Conservation (phyloP, 1,284 basidiomycete genomes). For the Leccinum pachyderme region DNA sequence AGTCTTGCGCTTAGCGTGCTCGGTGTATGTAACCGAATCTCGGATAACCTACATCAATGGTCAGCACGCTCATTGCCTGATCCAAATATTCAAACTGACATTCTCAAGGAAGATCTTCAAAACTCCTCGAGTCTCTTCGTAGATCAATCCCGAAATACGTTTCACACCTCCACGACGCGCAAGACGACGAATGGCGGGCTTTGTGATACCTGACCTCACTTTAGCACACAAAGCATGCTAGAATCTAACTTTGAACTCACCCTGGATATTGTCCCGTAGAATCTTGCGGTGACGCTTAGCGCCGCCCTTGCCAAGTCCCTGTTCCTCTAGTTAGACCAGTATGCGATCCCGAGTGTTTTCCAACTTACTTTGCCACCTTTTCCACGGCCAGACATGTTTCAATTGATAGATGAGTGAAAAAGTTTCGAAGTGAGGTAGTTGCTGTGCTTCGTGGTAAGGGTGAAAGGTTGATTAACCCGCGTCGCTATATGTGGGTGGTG, state of each 20-base stretch:
- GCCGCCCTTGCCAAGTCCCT: conserved; percentile 51
- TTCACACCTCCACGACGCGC: conserved; percentile 75
- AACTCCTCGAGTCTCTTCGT: conserved; percentile 74
- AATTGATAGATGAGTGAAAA: not conserved
- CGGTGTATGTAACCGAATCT: conserved; percentile 86
- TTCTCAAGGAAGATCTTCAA: conserved; percentile 68
- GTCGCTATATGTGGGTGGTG: conserved; percentile 37
- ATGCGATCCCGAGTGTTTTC: too few species aligned
- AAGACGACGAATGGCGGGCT: conserved; percentile 72
- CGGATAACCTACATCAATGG: conserved; percentile 51
- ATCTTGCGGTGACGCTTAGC: conserved; percentile 68
- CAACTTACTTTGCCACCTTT: conserved; percentile 58
- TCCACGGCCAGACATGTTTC: conserved; percentile 74
- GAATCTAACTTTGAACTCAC: conserved; percentile 16
- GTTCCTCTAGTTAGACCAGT: not conserved
- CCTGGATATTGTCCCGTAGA: conserved; percentile 69
- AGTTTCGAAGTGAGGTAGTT: not conserved
- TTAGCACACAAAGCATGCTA: not conserved
- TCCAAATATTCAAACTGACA: conserved; percentile 23
- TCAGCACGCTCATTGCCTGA: not conserved
- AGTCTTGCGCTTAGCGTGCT: conserved; percentile 89
- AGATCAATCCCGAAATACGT: conserved; percentile 70
- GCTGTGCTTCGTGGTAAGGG: not conserved
- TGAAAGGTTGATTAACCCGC: conserved; percentile 3
- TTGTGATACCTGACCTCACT: conserved; percentile 29